Evolutionary conservation across 495 filamentous ascomycete genomes (phyloP), one percentile per base, ranked within the genome.

Genomic region (Delitschia confertaspora): DNA sequence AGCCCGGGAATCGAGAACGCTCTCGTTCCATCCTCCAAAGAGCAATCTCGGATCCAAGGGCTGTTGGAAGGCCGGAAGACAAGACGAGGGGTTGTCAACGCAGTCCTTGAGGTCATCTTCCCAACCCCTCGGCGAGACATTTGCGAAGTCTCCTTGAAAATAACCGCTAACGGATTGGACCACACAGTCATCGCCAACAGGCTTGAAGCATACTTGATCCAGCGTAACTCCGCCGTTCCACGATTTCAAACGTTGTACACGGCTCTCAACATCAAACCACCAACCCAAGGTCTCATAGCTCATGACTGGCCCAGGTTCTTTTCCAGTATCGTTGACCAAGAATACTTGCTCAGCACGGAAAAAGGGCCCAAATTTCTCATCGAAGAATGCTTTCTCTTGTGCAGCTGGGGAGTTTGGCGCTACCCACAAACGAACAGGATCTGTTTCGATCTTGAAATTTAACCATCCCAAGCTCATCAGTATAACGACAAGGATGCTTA

Each of bases 281-380:
- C 91, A 98, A 4, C 65, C 65, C 10, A 98, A 67, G 0, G 83
- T 95, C 3, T 95, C 82, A 46, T 89, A 91, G 60, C 77, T 83
- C 38, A 98, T 60, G 11, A 95, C 82, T 2, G 85, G 85, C 1
- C 81, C 80, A 16, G 75, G 72, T 0, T 74, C 79, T 6, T 66
- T 49, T 7, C 72, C 60, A 5, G 77, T 86, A 54, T 95, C 87
- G 51, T 96, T 98, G 42, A 96, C 84, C 25, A 98, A 60, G 60
- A 96, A 96, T 1, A 80, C 78, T 63, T 96, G 89, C 60, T 98
- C 83, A 2, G 88, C 82, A 11, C 91, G 85, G 60, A 84, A 96
- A 60, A 98, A 98, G 1, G 93, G 85, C 1, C 88, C 93, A 59
- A 98, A 98, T 43, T 84, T 87, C n/a, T 76, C 64, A 62, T 96